phyloP scores from a whole-genome alignment of 768 basidiomycete genomes.

The Tylopilus plumbeoviolaceoides region DNA sequence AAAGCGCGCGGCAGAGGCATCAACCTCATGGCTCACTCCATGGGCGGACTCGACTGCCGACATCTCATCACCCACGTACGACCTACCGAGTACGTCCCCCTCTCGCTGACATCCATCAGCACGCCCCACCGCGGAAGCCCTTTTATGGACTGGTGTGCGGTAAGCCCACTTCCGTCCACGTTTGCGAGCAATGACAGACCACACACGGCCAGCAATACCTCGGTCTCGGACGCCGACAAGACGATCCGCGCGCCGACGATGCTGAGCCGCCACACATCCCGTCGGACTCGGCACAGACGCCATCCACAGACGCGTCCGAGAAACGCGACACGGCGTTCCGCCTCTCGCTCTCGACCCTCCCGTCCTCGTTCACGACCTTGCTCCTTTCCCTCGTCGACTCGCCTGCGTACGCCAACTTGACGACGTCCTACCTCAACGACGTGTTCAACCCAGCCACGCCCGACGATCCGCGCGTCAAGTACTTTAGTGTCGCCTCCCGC shows the following conservation, averaged over 20 bases:
- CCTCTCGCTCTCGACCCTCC: slow-evolving; percentile 60
- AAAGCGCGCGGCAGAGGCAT: slow-evolving; percentile 72
- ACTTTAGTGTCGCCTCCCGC: slow-evolving; percentile 89
- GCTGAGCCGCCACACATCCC: not conserved
- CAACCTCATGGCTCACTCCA: slow-evolving; percentile 94
- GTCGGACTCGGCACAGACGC: not conserved
- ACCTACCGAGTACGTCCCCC: slow-evolving; percentile 77
- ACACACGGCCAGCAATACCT: slow-evolving; percentile 66
- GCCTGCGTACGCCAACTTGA: slow-evolving; percentile 93
- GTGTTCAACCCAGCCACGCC: slow-evolving; percentile 83
- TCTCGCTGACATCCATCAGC: slow-evolving; percentile 83
- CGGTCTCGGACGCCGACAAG: slow-evolving; percentile 73
- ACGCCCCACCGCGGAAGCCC: slow-evolving; percentile 96
- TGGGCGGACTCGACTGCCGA: slow-evolving; percentile 96
- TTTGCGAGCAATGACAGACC: slow-evolving; percentile 10
- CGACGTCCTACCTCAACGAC: slow-evolving; percentile 72
- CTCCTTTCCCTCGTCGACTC: slow-evolving; percentile 89
- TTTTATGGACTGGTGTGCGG: slow-evolving; percentile 99
- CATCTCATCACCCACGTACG: slow-evolving; percentile 85
- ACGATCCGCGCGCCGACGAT: slow-evolving; percentile 13
- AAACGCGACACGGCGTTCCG: slow-evolving; percentile 35
- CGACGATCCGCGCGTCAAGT: slow-evolving; percentile 76
- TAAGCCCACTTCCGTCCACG: slow-evolving; percentile 33
- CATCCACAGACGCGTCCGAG: slow-evolving; percentile 8
- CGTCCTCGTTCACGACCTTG: slow-evolving; percentile 81